phyloP scores from a whole-genome alignment of 2,329 filamentous ascomycete species.

The Epichloe brachyelytri region DNA sequence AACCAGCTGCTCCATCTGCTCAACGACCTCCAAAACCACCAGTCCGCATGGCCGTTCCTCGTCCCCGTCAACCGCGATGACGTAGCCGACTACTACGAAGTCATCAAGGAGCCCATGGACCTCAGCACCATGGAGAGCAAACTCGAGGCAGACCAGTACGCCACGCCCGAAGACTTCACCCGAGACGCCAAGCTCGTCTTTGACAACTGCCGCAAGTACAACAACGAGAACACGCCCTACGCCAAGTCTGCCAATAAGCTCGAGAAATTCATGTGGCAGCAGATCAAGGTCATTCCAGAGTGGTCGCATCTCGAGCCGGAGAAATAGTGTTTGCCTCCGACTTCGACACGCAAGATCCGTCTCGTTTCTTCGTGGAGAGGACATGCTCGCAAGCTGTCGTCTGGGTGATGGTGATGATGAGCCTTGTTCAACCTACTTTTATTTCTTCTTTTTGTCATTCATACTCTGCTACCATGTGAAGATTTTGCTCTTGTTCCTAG shows the following conservation, averaged over 20 bases:
- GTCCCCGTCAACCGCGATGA: slow-evolving; percentile 90
- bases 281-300: slow-evolving; percentile 83
- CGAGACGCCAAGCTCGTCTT: slow-evolving; percentile 81
- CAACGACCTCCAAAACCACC: slow-evolving; percentile 90
- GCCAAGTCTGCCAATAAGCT: slow-evolving; percentile 90
- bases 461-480: no score
- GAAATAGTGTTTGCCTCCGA: slow-evolving; percentile 19
- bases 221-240: slow-evolving; percentile 89
- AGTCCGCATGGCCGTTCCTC: slow-evolving; percentile 87
- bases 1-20: slow-evolving; percentile 86
- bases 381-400: background rate
- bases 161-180: slow-evolving; percentile 84
- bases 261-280: slow-evolving; percentile 89
- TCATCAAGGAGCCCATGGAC: slow-evolving; percentile 97
- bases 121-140: slow-evolving; percentile 90
- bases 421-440: background rate
- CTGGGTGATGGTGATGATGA: background rate
- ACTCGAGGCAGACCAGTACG: slow-evolving; percentile 73
- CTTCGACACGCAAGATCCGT: slow-evolving; percentile 5
- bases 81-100: slow-evolving; percentile 96
- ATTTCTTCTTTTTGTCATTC: background rate
- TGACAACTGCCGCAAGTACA: slow-evolving; percentile 90
- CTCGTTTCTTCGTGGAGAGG: background rate
- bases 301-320: slow-evolving; percentile 58
- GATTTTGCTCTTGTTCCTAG: background rate